A percentile compares a stretch with the other conserved stretches of the same genome.
These are phyloP conservation scores for Geotrichum ghanense DNA, from an alignment of 805 yeast species.

Conservation along the genomic window DNA sequence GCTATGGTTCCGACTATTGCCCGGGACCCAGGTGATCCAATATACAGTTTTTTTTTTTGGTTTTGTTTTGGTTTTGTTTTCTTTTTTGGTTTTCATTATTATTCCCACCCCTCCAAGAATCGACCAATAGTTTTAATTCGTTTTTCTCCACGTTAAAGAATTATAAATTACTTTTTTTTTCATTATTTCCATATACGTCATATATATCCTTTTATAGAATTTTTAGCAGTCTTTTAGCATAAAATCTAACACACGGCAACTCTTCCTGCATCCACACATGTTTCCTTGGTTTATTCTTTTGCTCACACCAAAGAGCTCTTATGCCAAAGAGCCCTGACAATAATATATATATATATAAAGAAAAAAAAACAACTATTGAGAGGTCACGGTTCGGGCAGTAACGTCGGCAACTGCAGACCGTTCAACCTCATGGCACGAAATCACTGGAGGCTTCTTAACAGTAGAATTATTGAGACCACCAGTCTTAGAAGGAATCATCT, in stretches of 20 bases:
- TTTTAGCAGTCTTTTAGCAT: no score
- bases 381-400: no score
- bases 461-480: background rate
- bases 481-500: no score
- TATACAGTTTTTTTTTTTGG: no score
- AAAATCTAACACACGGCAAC: background rate
- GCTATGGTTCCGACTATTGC: no score
- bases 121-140: background rate
- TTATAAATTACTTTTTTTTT: no score
- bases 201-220: background rate
- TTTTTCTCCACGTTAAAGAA: background rate
- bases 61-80: no score
- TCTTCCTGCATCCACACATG: background rate
- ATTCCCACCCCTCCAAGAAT: background rate
- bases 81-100: background rate
- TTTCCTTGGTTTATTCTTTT: conserved; percentile 29
- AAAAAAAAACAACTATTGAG: no score
- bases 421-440: background rate
- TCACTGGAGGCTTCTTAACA: background rate
- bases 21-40: no score
- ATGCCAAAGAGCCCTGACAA: no score
- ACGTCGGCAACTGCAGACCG: background rate
- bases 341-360: no score
- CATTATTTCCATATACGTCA: background rate
- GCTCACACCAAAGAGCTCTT: conserved; percentile 57